Conservation (phyloP, 1,139 yeast species). For the Zhuliangozyma parablackwelliae region DNA sequence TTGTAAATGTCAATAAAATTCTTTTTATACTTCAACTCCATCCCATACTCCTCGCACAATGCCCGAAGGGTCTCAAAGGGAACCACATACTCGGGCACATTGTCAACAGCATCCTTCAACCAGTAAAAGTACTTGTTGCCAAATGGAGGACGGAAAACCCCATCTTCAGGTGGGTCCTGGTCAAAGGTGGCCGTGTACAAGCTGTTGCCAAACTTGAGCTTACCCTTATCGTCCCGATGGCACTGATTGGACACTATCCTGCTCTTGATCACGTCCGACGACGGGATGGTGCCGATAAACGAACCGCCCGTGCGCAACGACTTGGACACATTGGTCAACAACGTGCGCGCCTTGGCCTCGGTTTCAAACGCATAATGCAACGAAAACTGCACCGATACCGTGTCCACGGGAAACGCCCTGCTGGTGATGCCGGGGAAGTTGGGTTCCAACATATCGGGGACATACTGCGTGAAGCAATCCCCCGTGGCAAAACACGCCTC, state of each 20-base stretch:
- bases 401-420: slow-evolving; percentile 77
- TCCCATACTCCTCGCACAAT: slow-evolving; percentile 77
- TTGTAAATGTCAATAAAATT: slow-evolving; percentile 81
- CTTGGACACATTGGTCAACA: slow-evolving; percentile 71
- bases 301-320: slow-evolving; percentile 77
- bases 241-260: slow-evolving; percentile 46
- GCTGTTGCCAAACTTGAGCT: slow-evolving; percentile 73
- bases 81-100: slow-evolving; percentile 96
- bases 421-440: slow-evolving; percentile 47
- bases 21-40: slow-evolving; percentile 67
- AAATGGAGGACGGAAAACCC: slow-evolving; percentile 67
- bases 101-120: slow-evolving; percentile 88
- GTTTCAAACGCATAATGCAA: slow-evolving; percentile 91
- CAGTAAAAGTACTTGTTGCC: slow-evolving; percentile 83
- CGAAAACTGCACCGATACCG: slow-evolving; percentile 87
- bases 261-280: slow-evolving; percentile 74
- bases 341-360: slow-evolving; percentile 69
- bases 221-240: slow-evolving; percentile 39
- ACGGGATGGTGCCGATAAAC: slow-evolving; percentile 92
- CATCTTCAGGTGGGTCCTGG: slow-evolving; percentile 67
- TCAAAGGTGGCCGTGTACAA: slow-evolving; percentile 79
- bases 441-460: slow-evolving; percentile 71
- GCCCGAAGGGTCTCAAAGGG: slow-evolving; percentile 86
- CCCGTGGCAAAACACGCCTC: slow-evolving; percentile 87
- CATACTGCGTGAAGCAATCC: slow-evolving; percentile 72